These are phyloP conservation scores for Agrocybe pediades DNA, from an alignment of 768 basidiomycete genomes.

Conservation along the genomic window DNA sequence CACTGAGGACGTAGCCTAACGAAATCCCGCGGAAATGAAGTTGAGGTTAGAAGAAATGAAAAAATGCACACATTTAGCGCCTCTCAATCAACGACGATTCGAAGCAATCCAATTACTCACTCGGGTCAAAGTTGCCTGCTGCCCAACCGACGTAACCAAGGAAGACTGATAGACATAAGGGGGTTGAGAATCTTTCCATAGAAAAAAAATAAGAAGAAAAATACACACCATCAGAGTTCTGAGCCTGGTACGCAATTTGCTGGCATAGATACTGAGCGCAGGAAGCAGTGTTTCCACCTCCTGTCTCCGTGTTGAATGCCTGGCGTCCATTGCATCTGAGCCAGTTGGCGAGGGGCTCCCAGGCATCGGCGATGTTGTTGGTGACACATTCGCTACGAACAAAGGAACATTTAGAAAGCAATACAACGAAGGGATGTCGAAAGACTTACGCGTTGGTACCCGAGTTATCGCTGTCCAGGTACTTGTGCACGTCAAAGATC, in stretches of 20 bases:
- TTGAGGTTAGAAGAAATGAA: neutral
- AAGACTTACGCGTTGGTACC: slow-evolving; percentile 25
- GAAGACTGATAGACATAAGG: slow-evolving; percentile 33
- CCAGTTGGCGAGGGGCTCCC: slow-evolving; percentile 49
- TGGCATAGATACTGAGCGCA: slow-evolving; percentile 48
- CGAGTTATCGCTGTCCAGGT: slow-evolving; percentile 56
- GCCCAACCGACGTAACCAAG: slow-evolving; percentile 61
- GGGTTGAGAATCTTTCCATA: neutral
- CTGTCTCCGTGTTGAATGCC: slow-evolving; percentile 63
- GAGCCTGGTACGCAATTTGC: slow-evolving; percentile 46
- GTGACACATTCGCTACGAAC: slow-evolving; percentile 46
- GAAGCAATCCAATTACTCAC: slow-evolving; percentile 7
- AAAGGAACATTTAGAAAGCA: neutral
- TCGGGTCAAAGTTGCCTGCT: slow-evolving; percentile 51
- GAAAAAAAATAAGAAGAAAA: neutral
- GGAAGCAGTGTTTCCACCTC: slow-evolving; percentile 55
- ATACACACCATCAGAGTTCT: slow-evolving; percentile 48
- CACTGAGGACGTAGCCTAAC: slow-evolving; percentile 35
- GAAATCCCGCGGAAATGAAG: neutral
- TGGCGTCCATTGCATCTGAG: slow-evolving; percentile 52
- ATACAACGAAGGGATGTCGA: neutral
- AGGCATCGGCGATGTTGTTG: slow-evolving; percentile 50
- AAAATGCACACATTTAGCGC: neutral
- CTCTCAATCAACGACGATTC: neutral
- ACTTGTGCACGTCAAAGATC: slow-evolving; percentile 66